Base-by-base conservation (phyloP, 2,329 filamentous ascomycete species). In the Metarhizium brunneum region DNA sequence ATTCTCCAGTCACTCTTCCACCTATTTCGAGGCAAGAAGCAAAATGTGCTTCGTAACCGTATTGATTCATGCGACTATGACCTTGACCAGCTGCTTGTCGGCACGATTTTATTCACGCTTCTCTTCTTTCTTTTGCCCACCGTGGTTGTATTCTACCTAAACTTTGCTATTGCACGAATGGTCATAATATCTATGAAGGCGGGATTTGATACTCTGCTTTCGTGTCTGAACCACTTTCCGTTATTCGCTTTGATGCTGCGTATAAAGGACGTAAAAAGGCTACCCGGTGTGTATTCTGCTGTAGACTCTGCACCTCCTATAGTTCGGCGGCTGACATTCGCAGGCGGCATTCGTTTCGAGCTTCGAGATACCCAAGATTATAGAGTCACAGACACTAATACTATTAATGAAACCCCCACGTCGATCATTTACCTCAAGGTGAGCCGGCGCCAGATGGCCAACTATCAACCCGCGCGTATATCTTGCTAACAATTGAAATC, bases 51-150 rank as follows among this genome's bases (percentile, higher is more conserved):
- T 25, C 88, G 95, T 59, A 96, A 96, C 67, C 91, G 94, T 72
- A 97, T 99, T 65, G 94, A 99, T 69, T 96, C 92, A 50, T 99
- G 94, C 77, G 94, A 97, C 73, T 99, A 99, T 73, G 94, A 97
- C 68, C 82, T 99, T 29, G 94, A 99, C 68, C 95, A 99, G 72
- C 82, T 99, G 4, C 84, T 99, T 6, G 85, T 99, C 7, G 94
- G 94, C 58, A 99, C 94, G 1, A 97, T 99, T 57, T 77, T 99
- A 20, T 99, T 99, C 68, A 97, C 94, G 0, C 77, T 99, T 7
- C 81, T 99, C 1, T 95, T 95, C 73, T 99, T 97, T 69, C 79
- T 99, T 16, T 77, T 99, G 3, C 94, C 94, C 0, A 99, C 94
- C 0, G 91, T 99, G 29, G 84, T 92, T 54, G 94, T 99, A 47